Evolutionary conservation across 305 asterid genomes (phyloP).

Genomic region (Plantago rigida): DNA sequence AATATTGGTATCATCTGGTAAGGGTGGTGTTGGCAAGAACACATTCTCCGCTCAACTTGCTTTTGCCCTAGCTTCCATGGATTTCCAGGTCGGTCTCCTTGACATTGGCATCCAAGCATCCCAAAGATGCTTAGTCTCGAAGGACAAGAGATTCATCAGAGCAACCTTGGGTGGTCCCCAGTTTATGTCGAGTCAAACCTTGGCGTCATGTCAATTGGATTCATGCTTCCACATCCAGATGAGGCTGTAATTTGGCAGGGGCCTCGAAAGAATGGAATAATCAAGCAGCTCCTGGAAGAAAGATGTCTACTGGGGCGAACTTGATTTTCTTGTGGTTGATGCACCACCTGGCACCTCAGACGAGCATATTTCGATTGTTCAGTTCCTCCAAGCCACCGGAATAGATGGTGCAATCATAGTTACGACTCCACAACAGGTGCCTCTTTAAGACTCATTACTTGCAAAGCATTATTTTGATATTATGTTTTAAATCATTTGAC

Average conservation of each 20-base stretch:
- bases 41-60: conserved; percentile 87
- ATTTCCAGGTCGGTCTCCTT: conserved; percentile 78
- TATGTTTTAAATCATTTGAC: neutral
- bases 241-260: conserved; percentile 95
- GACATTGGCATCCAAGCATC: conserved; percentile 81
- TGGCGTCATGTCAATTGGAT: conserved; percentile 92
- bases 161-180: conserved; percentile 94
- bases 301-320: conserved; percentile 86
- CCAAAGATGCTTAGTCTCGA: conserved; percentile 91
- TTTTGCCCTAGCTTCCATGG: conserved; percentile 72
- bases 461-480: neutral
- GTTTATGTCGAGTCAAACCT: conserved; percentile 78
- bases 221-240: conserved; percentile 79
- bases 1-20: conserved; percentile 76
- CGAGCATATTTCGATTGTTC: conserved; percentile 79
- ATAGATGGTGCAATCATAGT: conserved; percentile 84
- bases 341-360: conserved; percentile 98
- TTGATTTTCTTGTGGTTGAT: conserved; percentile 79
- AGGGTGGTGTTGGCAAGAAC: conserved; percentile 96
- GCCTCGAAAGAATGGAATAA: conserved; percentile 73
- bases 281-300: conserved; percentile 77
- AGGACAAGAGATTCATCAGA: conserved; percentile 83
- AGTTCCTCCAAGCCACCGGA: conserved; percentile 67
- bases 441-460: neutral
- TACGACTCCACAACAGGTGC: conserved; percentile 74